Evolutionary conservation across 352 stramenopile genomes (phyloP).

Genomic region (Phytophthora kernoviae): DNA sequence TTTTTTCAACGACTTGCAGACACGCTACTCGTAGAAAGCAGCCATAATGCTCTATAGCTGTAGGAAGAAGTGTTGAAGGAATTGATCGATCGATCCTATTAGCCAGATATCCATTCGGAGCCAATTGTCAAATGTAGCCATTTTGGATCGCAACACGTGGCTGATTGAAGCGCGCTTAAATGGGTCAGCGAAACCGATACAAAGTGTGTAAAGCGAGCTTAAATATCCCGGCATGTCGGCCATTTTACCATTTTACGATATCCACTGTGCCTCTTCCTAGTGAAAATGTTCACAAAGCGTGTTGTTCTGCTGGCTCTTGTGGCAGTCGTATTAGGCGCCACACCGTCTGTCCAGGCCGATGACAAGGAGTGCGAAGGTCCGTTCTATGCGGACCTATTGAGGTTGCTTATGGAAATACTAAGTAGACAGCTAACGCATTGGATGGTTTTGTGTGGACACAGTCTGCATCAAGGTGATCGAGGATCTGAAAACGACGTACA

Average conservation of each 20-base stretch:
- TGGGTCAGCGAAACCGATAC: no score
- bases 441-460: slow-evolving; percentile 29
- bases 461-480: slow-evolving; percentile 94
- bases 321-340: slow-evolving; percentile 52
- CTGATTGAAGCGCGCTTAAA: slow-evolving; percentile 18
- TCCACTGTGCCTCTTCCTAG: slow-evolving; percentile 4
- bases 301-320: slow-evolving; percentile 73
- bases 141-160: slow-evolving; percentile 36
- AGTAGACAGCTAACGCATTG: not conserved
- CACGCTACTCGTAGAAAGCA: slow-evolving; percentile 68
- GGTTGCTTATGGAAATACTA: not conserved
- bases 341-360: slow-evolving; percentile 39
- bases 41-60: no score
- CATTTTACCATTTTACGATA: slow-evolving; percentile 32
- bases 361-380: slow-evolving; percentile 92
- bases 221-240: slow-evolving; percentile 14
- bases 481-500: slow-evolving; percentile 79
- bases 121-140: not conserved
- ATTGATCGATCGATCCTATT: not conserved
- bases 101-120: not conserved
- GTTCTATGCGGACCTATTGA: slow-evolving; percentile 4
- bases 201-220: slow-evolving; percentile 12
- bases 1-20: slow-evolving; percentile 89
- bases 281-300: slow-evolving; percentile 60
- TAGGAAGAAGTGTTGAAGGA: no score